Base-by-base conservation (phyloP, 257 asterid species). In the Ilex aquifolium region DNA sequence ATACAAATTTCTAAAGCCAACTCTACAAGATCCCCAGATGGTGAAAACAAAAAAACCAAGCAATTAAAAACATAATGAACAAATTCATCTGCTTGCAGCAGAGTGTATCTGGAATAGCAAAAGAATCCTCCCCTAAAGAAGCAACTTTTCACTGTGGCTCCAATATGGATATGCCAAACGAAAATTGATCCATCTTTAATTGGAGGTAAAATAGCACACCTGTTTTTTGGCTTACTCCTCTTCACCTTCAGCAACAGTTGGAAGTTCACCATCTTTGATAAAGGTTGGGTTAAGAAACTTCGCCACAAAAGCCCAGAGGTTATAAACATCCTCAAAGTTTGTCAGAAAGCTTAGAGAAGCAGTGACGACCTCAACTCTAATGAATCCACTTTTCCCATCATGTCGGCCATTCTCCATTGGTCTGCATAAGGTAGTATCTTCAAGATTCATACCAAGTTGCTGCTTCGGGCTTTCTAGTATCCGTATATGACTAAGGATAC, bases 301-400 rank as follows among this genome's bases (percentile, higher is more conserved):
- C 1, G 96, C 97, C 69, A 90, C 95, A 44, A 93, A 93, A 12
- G 90, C 95, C 99, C 97, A 93, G 82, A 93, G 72, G 72, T 90
- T 90, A 32, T 85, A 93, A n/a, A 90, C 99, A 67, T 93, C 99
- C 21, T 84, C 96, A 52, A 93, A 93, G 75, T 93, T 86, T 10
- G 90, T 81, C 76, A 93, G 67, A 63, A 93, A 93, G 46, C 96
- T 86, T 53, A 93, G 95, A 13, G 97, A 93, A 63, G 99, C 99
- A 56, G 99, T 93, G 56, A 93, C 95, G 52, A 93, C 99, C 70
- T 93, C 99, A 6, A 90, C 97, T 66, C 95, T 80, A 53, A 93
- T 80, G 78, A 81, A 90, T 39, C 97, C 99, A 58, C 85, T 79
- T 74, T 85, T 83, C 54, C 87, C 79, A 1, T 85, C 85, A 29